These are phyloP conservation scores for Auriscalpium orientale DNA, from an alignment of 768 basidiomycete species.

Conservation along the genomic window DNA sequence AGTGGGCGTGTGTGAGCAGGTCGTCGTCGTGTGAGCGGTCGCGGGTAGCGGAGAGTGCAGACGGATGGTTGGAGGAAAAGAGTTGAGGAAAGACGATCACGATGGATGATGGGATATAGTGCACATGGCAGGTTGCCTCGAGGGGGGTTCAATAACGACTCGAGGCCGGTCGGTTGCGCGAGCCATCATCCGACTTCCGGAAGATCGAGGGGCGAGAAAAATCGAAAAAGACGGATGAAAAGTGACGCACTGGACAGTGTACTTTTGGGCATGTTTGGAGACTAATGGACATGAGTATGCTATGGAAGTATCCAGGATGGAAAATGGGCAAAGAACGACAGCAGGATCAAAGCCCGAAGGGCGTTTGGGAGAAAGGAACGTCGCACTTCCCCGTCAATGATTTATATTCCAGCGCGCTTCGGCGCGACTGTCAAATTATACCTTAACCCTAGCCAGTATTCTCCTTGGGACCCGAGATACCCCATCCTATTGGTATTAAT, in stretches of 20 bases:
- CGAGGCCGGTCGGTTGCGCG: slow-evolving; percentile 1
- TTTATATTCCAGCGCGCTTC: neutral
- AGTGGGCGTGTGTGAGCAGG: slow-evolving; percentile 9
- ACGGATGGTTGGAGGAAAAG: slow-evolving; percentile 5
- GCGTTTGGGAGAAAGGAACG: slow-evolving; percentile 8
- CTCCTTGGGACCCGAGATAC: too few relatives aligned
- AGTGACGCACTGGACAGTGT: slow-evolving; percentile 20
- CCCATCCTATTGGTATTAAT: too few relatives aligned
- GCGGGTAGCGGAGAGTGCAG: slow-evolving; percentile 7
- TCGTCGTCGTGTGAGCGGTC: neutral
- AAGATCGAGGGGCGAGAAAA: slow-evolving; percentile 6
- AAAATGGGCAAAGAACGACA: slow-evolving; percentile 8
- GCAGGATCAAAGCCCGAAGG: slow-evolving; percentile 10
- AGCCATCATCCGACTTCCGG: slow-evolving; percentile 16
- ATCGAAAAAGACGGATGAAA: slow-evolving; percentile 25
- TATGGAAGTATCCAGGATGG: slow-evolving; percentile 35
- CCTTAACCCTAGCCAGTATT: slow-evolving; percentile 8
- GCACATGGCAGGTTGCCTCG: slow-evolving; percentile 7
- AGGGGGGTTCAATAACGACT: slow-evolving; percentile 10
- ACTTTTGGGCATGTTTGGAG: slow-evolving; percentile 34
- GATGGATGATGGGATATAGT: slow-evolving; percentile 4
- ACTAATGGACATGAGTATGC: slow-evolving; percentile 37
- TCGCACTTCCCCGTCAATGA: neutral
- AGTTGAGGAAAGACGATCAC: slow-evolving; percentile 8
- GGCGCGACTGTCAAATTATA: slow-evolving; percentile 1